Evolutionary conservation across 2,329 filamentous ascomycete species (phyloP), one percentile per base, ranked within the genome.

Genomic region (Karstenula rhodostoma): DNA sequence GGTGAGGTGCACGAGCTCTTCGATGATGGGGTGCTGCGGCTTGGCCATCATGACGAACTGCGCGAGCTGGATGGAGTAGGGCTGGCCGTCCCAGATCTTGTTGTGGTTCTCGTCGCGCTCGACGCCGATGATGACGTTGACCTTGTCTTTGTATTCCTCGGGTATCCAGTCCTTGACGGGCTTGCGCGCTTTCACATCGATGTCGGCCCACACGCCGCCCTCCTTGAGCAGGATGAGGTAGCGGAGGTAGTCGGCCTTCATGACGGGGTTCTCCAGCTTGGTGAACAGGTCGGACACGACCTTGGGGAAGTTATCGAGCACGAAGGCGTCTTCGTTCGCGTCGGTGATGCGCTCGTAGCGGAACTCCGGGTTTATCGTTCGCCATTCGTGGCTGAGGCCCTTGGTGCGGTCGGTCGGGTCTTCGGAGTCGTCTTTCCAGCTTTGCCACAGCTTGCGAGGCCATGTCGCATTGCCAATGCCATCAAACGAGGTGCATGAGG

Each of bases 291-390:
- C 46, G 5, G 54, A 40, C 13, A 56, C 54, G 19, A 29, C 35
- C 17, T 32, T 43, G 12, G 54, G 54, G 54, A 56, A 56, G 46
- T 56, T 56, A 15, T 56, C 54, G 43, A 49, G 17, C 9, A 56
- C 33, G 54, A 29, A 56, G 22, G 54, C 54, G 46, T 56, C 54
- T 22, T 46, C 43, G 43, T 56, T 56, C 5, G 15, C 43, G 44
- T 56, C 54, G 35, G 54, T 56, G 33, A 56, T 56, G 43, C 54
- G 54, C 33, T 56, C 54, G 54, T 56, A 56, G 54, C 54, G 54
- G 33, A 29, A 56, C 17, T 56, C 54, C 2, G 54, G 54, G 46
- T 56, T 56, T 13, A 56, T 49, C 22, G 44, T 49, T 13, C 54
- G 54, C 54, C 54, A 56, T 56, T 56, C 44, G 54, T 56, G 54